Conservation (phyloP, 1,284 basidiomycete species). For the Hymenochaete sp. region DNA sequence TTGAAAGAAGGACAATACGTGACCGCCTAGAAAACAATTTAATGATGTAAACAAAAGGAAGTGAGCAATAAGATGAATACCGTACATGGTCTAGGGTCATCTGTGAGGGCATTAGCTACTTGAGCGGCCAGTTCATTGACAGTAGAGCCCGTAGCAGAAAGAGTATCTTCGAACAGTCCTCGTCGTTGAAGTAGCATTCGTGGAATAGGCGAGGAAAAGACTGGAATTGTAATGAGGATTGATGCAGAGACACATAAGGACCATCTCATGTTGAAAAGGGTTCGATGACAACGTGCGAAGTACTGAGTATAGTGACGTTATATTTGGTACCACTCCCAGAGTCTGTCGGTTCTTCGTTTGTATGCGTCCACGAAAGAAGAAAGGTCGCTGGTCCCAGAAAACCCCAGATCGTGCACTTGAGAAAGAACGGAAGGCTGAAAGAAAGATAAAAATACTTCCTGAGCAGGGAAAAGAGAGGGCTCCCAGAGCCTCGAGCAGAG, state of each 20-base stretch:
- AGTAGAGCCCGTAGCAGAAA: slow-evolving; percentile 11
- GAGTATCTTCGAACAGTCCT: slow-evolving; percentile 16
- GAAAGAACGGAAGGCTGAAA: too few relatives aligned
- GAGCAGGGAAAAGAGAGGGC: too few relatives aligned
- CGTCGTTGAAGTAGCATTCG: slow-evolving; percentile 13
- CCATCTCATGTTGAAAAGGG: slow-evolving; percentile 12
- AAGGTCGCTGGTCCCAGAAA: too few relatives aligned
- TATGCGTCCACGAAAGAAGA: too few relatives aligned
- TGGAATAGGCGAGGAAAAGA: slow-evolving; percentile 17
- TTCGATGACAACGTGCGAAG: not conserved
- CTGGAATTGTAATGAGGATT: slow-evolving; percentile 17
- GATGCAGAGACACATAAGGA: slow-evolving; percentile 12
- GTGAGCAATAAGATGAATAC: not conserved
- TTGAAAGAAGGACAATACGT: slow-evolving; percentile 15
- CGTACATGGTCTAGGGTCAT: slow-evolving; percentile 15
- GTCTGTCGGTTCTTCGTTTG: too few relatives aligned
- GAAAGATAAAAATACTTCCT: too few relatives aligned
- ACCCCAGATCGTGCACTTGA: too few relatives aligned
- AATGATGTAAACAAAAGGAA: not conserved
- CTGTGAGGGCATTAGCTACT: slow-evolving; percentile 16
- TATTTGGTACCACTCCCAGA: too few relatives aligned
- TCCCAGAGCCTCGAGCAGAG: too few relatives aligned
- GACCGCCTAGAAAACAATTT: slow-evolving; percentile 6
- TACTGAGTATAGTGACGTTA: not conserved
- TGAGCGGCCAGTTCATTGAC: slow-evolving; percentile 13